Evolutionary conservation across 495 filamentous ascomycete genomes (phyloP), one percentile per base, ranked within the genome.

Genomic region (Hamigera avellanea): DNA sequence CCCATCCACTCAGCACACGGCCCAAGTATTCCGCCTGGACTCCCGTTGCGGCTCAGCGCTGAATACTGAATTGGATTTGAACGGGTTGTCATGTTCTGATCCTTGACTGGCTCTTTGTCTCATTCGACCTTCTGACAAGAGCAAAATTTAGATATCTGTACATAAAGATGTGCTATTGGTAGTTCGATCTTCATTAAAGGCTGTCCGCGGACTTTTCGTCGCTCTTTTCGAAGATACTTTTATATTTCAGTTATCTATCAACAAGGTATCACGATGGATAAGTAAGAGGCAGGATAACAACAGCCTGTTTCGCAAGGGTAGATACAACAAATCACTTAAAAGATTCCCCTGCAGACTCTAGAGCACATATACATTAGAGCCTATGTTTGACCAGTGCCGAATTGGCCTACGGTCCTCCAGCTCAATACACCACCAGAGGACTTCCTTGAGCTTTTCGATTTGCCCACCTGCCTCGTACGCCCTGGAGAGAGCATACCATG

Each of bases 401-500:
- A 72, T 59, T 1, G 62, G 63, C 36, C 58, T 59, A 31, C 53
- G 64, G 18, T 73, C 73, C 42, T 71, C 72, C 30, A 83, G 55
- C 49, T 81, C 76, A 26, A 87, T 50, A 13, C 80, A 85, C 56
- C 83, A 70, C 57, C 78, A 83, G 34, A 83, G 69, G 9, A 80
- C 72, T 35, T 75, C 68, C 49, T 86, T 87, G 31, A 91, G 77
- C 52, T 87, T 93, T 30, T 87, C 82, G 6, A 74, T 53, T 64
- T 95, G 82, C 6, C 81, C 81, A 35, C 81, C 79, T 37, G 79
- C 75, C 59, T 95, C 89, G 45, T 93, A 83, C 31, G 79, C 86
- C 42, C 83, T 64, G 1, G 91, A 85, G 12, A 98, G 71, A 8
- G 78, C 76, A 48, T 81, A 86, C 91, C 91, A 98, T 14, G 88